phyloP scores from a whole-genome alignment of 441 rosid species.

The Theobroma grandiflorum region DNA sequence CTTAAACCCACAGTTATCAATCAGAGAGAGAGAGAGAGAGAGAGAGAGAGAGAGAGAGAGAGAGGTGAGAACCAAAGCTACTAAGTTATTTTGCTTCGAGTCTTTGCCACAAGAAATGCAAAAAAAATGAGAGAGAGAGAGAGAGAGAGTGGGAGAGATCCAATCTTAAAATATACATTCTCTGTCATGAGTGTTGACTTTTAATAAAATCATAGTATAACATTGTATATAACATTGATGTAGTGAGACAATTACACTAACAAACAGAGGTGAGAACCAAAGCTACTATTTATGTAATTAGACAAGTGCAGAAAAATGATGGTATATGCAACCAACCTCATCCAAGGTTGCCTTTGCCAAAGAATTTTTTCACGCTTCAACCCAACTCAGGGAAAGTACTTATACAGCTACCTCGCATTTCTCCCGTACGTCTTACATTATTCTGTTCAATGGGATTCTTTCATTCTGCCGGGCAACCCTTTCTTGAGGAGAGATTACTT shows the following conservation, averaged over 20 bases:
- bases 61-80: no score
- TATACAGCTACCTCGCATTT: slow-evolving; percentile 6
- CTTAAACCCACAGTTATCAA: no score
- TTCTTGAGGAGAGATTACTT: slow-evolving; percentile 56
- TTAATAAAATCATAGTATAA: background rate
- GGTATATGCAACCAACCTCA: slow-evolving; percentile 12
- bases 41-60: no score
- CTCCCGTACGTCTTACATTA: slow-evolving; percentile 34
- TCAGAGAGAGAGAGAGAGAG: no score
- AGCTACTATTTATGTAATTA: slow-evolving; percentile 12
- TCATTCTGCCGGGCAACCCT: slow-evolving; percentile 49
- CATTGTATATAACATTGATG: background rate
- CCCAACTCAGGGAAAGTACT: slow-evolving; percentile 5
- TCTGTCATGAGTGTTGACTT: background rate
- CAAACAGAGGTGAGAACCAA: background rate
- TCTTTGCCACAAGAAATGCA: background rate
- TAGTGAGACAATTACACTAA: background rate
- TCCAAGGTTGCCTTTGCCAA: slow-evolving; percentile 35
- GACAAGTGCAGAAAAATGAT: background rate
- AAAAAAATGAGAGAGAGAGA: no score
- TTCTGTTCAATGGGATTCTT: slow-evolving; percentile 59
- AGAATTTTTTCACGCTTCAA: slow-evolving; percentile 22
- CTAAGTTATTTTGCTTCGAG: no score
- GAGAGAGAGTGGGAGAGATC: background rate
- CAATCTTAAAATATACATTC: background rate